Evolutionary conservation across 2,329 filamentous ascomycete species (phyloP), one percentile per base, ranked within the genome.

Genomic region (Neoscytalidium dimidiatum): DNA sequence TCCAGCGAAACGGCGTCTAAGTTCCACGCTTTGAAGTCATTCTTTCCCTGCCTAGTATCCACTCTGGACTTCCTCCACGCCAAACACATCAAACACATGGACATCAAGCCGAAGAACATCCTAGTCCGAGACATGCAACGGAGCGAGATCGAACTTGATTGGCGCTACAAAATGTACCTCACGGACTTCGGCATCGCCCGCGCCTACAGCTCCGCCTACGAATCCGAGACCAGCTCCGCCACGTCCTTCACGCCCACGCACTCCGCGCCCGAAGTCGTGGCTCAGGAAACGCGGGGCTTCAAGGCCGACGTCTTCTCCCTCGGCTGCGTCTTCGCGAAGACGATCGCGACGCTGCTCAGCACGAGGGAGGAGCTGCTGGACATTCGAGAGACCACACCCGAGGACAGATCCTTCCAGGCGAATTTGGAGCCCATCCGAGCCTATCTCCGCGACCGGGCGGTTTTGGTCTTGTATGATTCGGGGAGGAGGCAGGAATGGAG

Each of bases 1-100:
- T n/a, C n/a, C 2, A 11, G n/a, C 2, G 1, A 28, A 66, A 41
- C 67, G 71, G n/a, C n/a, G n/a, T n/a, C n/a, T n/a, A n/a, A n/a
- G n/a, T n/a, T n/a, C n/a, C 6, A 69, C 9, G 5, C 14, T 14
- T 23, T 46, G 75, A 49, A n/a, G n/a, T n/a, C 21, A 17, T 66
- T 77, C 73, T 73, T 74, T 44, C 74, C 75, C 56, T 78, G 76
- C 63, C 72, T 78, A 4, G 68, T 71, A 2, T 75, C 73, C 3
- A 74, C 75, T 13, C 31, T 71, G 14, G 52, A 63, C 4, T 70
- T 68, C 43, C 69, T 71, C 23, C 69, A 73, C 33, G 26, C 64
- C 4, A 63, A 67, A 5, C 67, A 23, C 2, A 64, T 71, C 11
- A 67, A 69, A 1, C 71, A 71, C 62, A 70, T 69, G 35, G 71